Evolutionary conservation across 108 stramenopile genomes (phyloP), one percentile per base, ranked within the genome.

Genomic region (Fragilariopsis cylindrus): DNA sequence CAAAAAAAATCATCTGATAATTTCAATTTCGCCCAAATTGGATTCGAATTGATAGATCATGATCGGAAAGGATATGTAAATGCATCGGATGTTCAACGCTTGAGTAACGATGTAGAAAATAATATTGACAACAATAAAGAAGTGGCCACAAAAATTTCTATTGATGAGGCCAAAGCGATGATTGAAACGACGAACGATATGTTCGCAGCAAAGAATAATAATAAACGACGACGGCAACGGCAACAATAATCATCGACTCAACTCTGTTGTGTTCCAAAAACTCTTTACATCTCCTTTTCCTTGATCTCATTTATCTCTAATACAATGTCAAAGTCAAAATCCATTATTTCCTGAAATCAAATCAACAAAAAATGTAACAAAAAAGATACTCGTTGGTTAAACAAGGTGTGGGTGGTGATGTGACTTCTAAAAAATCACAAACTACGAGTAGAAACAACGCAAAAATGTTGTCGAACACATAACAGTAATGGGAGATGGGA

Each of bases 151-250:
- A 12, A 21, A 30, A 63, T 63, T 15, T 45, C 62, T 4, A 15
- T 4, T 15, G 15, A 43, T 45, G 43, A 63, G 62, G 62, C 62
- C 3, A 45, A 45, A 42, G 62, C 43, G 5, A 63, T 63, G 62
- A 63, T 63, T 13, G 62, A 30, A 40, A 63, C 62, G 15, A 63
- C 62, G 11, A 63, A 63, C 62, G n/a, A 43, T 9, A 63, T 63
- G 42, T 63, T 63, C 43, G 62, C 62, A 41, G 62, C 8, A 63
- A 43, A 44, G 4, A 4, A 5, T 4, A 40, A 0, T 0, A 5
- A 19, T 19, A 19, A 19, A 5, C 4, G 7, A 11, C 40, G 41
- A 30, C 58, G 18, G 58, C 4, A 40, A 45, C 12, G 5, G 7
- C 4, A 63, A 63, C 15, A 13, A 63, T 0, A 44, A 8, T 41